Evolutionary conservation across 2,329 filamentous ascomycete species (phyloP), one percentile per base, ranked within the genome.

Genomic region (Gnomoniopsis sp.): DNA sequence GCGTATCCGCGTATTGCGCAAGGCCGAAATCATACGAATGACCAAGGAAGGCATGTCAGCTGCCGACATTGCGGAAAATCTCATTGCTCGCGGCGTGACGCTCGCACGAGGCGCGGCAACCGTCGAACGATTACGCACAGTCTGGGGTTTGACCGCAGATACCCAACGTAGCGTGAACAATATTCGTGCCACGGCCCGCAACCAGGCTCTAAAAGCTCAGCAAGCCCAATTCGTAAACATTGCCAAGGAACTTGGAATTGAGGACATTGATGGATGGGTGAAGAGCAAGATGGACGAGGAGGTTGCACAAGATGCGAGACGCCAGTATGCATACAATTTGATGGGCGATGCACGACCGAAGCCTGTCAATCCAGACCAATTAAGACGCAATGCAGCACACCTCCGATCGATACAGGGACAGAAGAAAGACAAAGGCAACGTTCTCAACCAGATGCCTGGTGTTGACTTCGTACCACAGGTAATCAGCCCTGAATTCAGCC

Each of bases 21-120:
- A 59, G 36, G 56, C 59, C 22, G 59, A 61, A 48, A 55, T 61
- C 44, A 49, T 44, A n/a, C 52, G 56, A 22, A 61, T 61, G 59
- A 61, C 48, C 2, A 53, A 52, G 17, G 55, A 55, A 26, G 55
- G 59, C 33, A 49, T 61, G 55, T 49, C 55, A 12, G 22, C 49
- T 0, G 44, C 51, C 21, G 15, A 58, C 17, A 56, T 59, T n/a
- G 56, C 56, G 0, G 49, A 58, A 34, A 59, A 61, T 48, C 55
- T 61, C 17, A 22, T 22, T 21, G 48, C 41, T 23, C 55, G 59
- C 26, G 59, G 59, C 6, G 51, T 55, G 23, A 33, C 38, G 48
- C 49, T 55, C 15, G 48, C 49, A 23, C 30, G 36, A 12, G 59
- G 52, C 44, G 49, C 52, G 1, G 47, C 49, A n/a, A 60, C 58